Conservation (phyloP, 371 early-diverging fungal genomes). For the Pancytospora epiphaga region DNA sequence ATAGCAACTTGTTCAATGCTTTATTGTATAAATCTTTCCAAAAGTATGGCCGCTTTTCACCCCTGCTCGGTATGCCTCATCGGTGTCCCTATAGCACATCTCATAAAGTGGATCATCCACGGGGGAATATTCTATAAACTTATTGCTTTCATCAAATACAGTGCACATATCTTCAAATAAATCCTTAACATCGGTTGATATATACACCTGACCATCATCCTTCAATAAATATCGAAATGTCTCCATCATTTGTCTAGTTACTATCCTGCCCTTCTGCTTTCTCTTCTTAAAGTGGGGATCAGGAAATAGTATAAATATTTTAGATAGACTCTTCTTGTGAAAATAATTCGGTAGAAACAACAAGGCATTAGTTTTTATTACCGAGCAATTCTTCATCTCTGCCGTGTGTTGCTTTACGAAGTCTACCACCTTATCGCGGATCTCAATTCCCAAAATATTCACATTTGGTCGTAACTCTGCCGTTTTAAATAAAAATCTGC, state of each 20-base stretch:
- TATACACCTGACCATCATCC: slow-evolving; percentile 54
- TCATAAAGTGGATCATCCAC: slow-evolving; percentile 10
- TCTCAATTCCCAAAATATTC: slow-evolving; percentile 93
- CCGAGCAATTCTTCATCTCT: slow-evolving; percentile 73
- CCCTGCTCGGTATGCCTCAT: slow-evolving; percentile 51
- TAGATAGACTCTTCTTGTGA: slow-evolving; percentile 74
- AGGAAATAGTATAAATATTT: slow-evolving; percentile 88
- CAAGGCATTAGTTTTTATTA: slow-evolving; percentile 93
- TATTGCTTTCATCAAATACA: slow-evolving; percentile 14
- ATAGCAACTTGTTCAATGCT: too few species aligned
- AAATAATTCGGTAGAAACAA: slow-evolving; percentile 95
- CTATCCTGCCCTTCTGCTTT: slow-evolving; percentile 94
- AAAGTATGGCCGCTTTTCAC: slow-evolving; percentile 38
- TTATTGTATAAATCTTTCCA: too few species aligned
- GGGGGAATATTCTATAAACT: slow-evolving; percentile 13
- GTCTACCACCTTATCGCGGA: slow-evolving; percentile 82
- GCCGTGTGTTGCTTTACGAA: slow-evolving; percentile 65
- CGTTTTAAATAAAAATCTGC: slow-evolving; percentile 74
- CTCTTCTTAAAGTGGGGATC: slow-evolving; percentile 98
- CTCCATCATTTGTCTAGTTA: slow-evolving; percentile 63
- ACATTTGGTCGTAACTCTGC: slow-evolving; percentile 76
- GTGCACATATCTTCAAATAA: slow-evolving; percentile 52
- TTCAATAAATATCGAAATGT: slow-evolving; percentile 52
- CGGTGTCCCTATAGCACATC: slow-evolving; percentile 39
- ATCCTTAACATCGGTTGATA: slow-evolving; percentile 59